phyloP scores from a whole-genome alignment of 2,329 filamentous ascomycete genomes.

The Cryphonectria parasitica region DNA sequence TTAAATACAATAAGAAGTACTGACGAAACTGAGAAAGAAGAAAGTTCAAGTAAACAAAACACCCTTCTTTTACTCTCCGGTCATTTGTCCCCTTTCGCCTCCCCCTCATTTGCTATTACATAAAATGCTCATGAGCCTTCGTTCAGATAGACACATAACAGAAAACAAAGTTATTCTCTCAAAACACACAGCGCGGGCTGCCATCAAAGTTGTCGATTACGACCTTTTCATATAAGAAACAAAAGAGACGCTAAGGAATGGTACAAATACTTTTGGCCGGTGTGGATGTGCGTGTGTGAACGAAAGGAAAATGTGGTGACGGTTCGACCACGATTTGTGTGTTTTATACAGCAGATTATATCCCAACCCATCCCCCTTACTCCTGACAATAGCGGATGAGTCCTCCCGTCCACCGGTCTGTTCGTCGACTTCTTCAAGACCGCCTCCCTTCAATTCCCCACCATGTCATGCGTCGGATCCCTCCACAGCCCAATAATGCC shows the following conservation, averaged over 20 bases:
- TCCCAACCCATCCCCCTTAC: conserved; percentile 16
- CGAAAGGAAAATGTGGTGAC: conserved; percentile 23
- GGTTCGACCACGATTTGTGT: conserved; percentile 24
- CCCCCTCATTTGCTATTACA: too few relatives aligned
- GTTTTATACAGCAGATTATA: conserved; percentile 31
- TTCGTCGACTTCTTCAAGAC: background rate
- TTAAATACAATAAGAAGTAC: too few relatives aligned
- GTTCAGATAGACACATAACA: too few relatives aligned
- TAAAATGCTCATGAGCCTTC: too few relatives aligned
- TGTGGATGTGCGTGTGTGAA: background rate
- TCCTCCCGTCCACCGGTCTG: background rate
- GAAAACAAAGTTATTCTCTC: background rate
- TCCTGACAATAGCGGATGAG: conserved; percentile 5
- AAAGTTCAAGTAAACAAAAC: too few relatives aligned
- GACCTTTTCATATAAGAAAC: background rate
- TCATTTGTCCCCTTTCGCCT: too few relatives aligned
- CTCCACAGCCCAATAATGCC: background rate
- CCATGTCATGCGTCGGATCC: conserved; percentile 1
- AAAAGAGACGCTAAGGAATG: background rate
- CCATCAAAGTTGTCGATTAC: background rate
- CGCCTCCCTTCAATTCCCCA: background rate
- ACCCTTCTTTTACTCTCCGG: too few relatives aligned
- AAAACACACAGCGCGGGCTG: background rate
- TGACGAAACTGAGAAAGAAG: too few relatives aligned
- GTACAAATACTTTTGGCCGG: background rate